These are phyloP conservation scores for Kentomonas sorsogonicus DNA, from an alignment of 208 protist genomes.

Conservation along the genomic window DNA sequence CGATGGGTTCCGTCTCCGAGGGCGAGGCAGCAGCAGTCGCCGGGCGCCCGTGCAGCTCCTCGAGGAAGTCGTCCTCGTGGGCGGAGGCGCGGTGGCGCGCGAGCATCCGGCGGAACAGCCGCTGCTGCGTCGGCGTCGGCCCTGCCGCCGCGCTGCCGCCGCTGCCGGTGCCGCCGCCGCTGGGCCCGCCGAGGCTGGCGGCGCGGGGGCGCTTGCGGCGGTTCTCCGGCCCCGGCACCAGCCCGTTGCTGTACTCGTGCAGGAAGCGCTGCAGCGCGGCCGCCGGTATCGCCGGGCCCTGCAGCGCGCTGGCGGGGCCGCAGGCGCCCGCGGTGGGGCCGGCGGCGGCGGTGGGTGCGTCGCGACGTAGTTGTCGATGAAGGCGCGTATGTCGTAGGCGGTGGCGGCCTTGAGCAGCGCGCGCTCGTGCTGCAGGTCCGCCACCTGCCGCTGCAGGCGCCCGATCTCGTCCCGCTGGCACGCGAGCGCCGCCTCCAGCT, in stretches of 20 bases:
- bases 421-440: slow-evolving; percentile 59
- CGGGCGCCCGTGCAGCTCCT: neutral
- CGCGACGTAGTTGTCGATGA: slow-evolving; percentile 45
- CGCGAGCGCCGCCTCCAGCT: slow-evolving; percentile 55
- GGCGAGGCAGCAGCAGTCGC: too few relatives aligned
- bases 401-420: slow-evolving; percentile 57
- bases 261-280: slow-evolving; percentile 48
- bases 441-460: slow-evolving; percentile 50
- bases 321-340: slow-evolving; percentile 1
- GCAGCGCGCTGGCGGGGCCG: neutral
- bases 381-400: slow-evolving; percentile 61
- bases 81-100: slow-evolving; percentile 23
- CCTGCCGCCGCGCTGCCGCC: neutral
- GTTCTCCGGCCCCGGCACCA: slow-evolving; percentile 46
- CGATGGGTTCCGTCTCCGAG: too few relatives aligned
- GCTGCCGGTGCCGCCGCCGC: neutral
- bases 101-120: slow-evolving; percentile 62
- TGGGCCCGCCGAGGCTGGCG: neutral
- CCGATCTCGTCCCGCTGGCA: slow-evolving; percentile 67
- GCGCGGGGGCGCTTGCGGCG: slow-evolving; percentile 57
- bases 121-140: slow-evolving; percentile 23
- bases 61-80: neutral
- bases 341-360: neutral
- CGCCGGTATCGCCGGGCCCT: slow-evolving; percentile 38
- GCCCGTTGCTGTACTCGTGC: slow-evolving; percentile 74